Conservation (phyloP, 345 rosid genomes). For the Capsella bursapastoris region DNA sequence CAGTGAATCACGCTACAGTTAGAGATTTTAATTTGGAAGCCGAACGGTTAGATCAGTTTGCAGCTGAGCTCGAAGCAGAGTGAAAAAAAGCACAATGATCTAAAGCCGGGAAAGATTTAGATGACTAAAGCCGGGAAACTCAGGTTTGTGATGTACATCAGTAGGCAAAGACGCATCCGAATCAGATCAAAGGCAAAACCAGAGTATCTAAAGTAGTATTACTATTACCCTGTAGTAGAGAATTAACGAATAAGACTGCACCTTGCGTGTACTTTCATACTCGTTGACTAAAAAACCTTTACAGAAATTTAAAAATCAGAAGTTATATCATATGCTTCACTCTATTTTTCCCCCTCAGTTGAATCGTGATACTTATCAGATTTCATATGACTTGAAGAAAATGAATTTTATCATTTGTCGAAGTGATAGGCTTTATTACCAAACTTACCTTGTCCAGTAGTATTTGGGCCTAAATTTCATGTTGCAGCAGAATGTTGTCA, state of each 20-base stretch:
- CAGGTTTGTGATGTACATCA: slow-evolving; percentile 19
- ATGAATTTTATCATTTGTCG: background rate
- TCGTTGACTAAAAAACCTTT: background rate
- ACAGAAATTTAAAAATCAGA: background rate
- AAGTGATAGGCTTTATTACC: background rate
- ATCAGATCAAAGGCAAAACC: slow-evolving; percentile 13
- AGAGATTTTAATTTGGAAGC: slow-evolving; percentile 75
- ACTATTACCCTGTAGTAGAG: background rate
- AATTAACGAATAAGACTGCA: slow-evolving; percentile 1
- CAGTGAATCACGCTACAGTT: slow-evolving; percentile 71
- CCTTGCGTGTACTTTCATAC: background rate
- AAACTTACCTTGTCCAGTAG: background rate
- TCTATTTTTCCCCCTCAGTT: too few species aligned
- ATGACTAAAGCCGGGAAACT: background rate
- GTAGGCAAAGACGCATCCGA: background rate
- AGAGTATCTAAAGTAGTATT: background rate
- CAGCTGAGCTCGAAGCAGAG: slow-evolving; percentile 91
- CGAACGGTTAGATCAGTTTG: slow-evolving; percentile 73
- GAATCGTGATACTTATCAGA: background rate
- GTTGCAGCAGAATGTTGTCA: background rate
- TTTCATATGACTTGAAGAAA: too few species aligned
- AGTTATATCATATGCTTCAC: background rate
- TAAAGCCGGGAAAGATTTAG: slow-evolving; percentile 10
- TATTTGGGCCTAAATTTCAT: background rate
- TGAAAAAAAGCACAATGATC: slow-evolving; percentile 37